These are phyloP conservation scores for Viola odorata DNA, from an alignment of 345 rosid genomes.

Conservation along the genomic window DNA sequence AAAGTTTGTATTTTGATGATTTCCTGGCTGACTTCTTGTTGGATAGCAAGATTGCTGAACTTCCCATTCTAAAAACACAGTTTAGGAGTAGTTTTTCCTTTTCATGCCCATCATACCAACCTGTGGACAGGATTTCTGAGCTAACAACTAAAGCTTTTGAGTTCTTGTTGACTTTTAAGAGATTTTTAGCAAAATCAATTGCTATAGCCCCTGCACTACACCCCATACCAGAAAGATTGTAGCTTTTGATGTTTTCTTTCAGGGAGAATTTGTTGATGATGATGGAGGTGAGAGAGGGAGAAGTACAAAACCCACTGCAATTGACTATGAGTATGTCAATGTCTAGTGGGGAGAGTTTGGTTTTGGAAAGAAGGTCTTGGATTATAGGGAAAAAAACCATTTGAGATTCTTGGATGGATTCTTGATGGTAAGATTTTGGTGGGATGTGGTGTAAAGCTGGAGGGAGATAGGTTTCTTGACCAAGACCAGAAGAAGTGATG, in stretches of 20 bases:
- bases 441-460: slow-evolving; percentile 49
- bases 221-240: slow-evolving; percentile 58
- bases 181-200: slow-evolving; percentile 40
- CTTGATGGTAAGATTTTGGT: slow-evolving; percentile 34
- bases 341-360: slow-evolving; percentile 30
- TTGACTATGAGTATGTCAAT: slow-evolving; percentile 47
- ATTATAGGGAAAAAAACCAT: slow-evolving; percentile 44
- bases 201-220: slow-evolving; percentile 46
- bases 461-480: slow-evolving; percentile 51
- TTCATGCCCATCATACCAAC: slow-evolving; percentile 55
- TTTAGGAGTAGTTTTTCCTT: slow-evolving; percentile 41
- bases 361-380: slow-evolving; percentile 41
- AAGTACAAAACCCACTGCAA: slow-evolving; percentile 53
- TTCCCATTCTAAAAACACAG: slow-evolving; percentile 56
- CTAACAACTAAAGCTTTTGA: slow-evolving; percentile 41
- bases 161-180: slow-evolving; percentile 32
- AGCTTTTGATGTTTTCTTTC: slow-evolving; percentile 40
- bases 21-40: slow-evolving; percentile 30
- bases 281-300: slow-evolving; percentile 49
- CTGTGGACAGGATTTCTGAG: slow-evolving; percentile 51
- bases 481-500: slow-evolving; percentile 37
- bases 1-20: slow-evolving; percentile 37
- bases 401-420: slow-evolving; percentile 39
- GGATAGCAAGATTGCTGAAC: slow-evolving; percentile 45
- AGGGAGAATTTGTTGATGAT: slow-evolving; percentile 39